These are phyloP conservation scores for Kodamaea sp. DNA, from an alignment of 1,139 yeast species.

Conservation along the genomic window DNA sequence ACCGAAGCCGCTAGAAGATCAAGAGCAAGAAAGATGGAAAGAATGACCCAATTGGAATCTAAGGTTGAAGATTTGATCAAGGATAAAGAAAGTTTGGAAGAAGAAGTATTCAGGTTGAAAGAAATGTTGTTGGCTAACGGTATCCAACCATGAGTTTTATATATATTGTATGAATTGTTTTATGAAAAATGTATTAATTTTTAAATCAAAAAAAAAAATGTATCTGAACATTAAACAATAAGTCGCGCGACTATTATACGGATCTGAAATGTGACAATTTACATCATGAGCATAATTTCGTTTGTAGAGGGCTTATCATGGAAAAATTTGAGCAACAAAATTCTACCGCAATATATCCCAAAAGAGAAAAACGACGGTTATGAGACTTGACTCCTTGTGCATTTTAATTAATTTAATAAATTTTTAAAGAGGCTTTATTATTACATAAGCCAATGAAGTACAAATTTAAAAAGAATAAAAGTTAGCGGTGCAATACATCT, in stretches of 20 bases:
- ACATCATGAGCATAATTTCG: too few species aligned
- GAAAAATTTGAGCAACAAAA: too few species aligned
- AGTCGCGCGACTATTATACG: neutral
- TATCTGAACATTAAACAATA: neutral
- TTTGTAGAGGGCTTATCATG: too few species aligned
- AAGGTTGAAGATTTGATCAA: constrained; percentile 62
- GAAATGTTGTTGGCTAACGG: constrained; percentile 36
- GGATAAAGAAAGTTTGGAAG: constrained; percentile 53
- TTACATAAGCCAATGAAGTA: neutral
- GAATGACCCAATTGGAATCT: constrained; percentile 78
- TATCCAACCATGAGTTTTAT: constrained; percentile 5
- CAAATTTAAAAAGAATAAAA: too few species aligned
- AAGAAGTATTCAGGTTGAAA: constrained; percentile 57
- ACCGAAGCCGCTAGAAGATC: constrained; percentile 97
- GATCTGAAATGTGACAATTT: too few species aligned
- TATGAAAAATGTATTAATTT: neutral
- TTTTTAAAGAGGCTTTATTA: neutral
- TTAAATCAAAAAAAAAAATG: constrained; percentile 5
- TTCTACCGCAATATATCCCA: too few species aligned
- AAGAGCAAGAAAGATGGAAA: constrained; percentile 86
- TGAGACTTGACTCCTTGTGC: too few species aligned
- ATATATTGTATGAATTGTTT: constrained; percentile 1
- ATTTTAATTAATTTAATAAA: constrained; percentile 1
- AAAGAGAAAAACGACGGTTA: too few species aligned
- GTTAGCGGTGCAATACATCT: too few species aligned